phyloP scores from a whole-genome alignment of 495 filamentous ascomycete genomes.

The Cairneyella variabilis region DNA sequence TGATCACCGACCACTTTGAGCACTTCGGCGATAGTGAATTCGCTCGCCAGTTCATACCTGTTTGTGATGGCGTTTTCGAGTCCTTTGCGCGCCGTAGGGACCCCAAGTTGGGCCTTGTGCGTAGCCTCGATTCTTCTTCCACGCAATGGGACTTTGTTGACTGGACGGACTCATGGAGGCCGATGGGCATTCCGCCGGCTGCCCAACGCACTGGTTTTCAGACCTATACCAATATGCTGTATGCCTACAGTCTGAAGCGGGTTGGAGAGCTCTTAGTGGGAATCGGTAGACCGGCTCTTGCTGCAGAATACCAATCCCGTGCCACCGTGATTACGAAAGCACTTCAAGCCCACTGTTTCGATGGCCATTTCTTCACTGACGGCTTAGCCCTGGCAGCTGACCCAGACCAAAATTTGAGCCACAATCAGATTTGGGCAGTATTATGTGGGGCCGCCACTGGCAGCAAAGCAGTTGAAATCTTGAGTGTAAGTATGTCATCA shows the following conservation, averaged over 20 bases:
- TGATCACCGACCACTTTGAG: constrained; percentile 33
- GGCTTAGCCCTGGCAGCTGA: constrained; percentile 18
- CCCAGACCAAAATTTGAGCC: constrained; percentile 29
- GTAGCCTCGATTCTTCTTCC: constrained; percentile 13
- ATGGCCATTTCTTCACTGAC: constrained; percentile 20
- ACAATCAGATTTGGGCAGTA: constrained; percentile 36
- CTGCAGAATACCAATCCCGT: constrained; percentile 32
- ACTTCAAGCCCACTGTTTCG: constrained; percentile 32
- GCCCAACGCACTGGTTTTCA: constrained; percentile 6
- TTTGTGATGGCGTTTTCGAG: constrained; percentile 36
- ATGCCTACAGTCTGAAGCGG: constrained; percentile 31
- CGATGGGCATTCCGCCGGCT: constrained; percentile 31
- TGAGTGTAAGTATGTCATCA: constrained; percentile 24
- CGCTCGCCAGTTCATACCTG: constrained; percentile 29
- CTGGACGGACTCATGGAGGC: constrained; percentile 37
- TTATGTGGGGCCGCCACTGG: constrained; percentile 28
- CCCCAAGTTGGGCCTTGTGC: constrained; percentile 30
- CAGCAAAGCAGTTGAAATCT: constrained; percentile 12
- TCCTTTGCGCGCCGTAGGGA: constrained; percentile 34
- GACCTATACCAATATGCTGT: constrained; percentile 36
- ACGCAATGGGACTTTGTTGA: constrained; percentile 41
- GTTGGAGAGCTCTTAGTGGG: constrained; percentile 28
- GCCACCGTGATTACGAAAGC: constrained; percentile 22
- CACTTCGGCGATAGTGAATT: constrained; percentile 33
- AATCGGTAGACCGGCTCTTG: constrained; percentile 30